phyloP scores from a whole-genome alignment of 1,139 yeast species.

The Geotrichum fermentans region DNA sequence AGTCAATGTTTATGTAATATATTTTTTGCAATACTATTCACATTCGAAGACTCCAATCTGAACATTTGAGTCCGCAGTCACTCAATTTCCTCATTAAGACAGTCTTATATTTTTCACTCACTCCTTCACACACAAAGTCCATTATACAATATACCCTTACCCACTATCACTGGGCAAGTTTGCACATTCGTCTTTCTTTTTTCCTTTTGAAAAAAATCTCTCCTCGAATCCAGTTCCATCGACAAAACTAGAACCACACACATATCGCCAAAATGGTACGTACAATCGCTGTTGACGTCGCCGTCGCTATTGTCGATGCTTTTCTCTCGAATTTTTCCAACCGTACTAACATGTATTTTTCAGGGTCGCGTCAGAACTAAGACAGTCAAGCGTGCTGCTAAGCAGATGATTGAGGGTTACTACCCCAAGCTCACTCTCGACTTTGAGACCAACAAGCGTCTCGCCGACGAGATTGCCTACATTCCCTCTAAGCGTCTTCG shows the following conservation, averaged over 20 bases:
- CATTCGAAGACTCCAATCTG: too few relatives aligned
- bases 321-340: too few relatives aligned
- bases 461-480: conserved; percentile 96
- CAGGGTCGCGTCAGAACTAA: conserved; percentile 55
- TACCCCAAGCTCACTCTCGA: conserved; percentile 99
- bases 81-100: not conserved
- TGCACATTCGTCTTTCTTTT: too few relatives aligned
- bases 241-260: conserved; percentile 9
- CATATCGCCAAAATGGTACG: conserved; percentile 20
- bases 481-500: conserved; percentile 99
- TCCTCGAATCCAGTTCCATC: conserved; percentile 4
- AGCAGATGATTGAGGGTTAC: conserved; percentile 99
- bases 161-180: too few relatives aligned
- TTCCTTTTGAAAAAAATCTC: conserved; percentile 6
- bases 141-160: too few relatives aligned
- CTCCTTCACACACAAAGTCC: not conserved
- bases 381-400: conserved; percentile 99
- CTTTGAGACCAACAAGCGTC: conserved; percentile 99
- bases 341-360: too few relatives aligned
- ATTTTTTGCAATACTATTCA: too few relatives aligned
- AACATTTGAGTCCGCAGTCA: not conserved
- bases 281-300: not conserved
- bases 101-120: not conserved
- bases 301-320: too few relatives aligned
- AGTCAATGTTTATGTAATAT: not conserved